Conservation (phyloP, 345 rosid genomes). For the Linum usitatissimum region DNA sequence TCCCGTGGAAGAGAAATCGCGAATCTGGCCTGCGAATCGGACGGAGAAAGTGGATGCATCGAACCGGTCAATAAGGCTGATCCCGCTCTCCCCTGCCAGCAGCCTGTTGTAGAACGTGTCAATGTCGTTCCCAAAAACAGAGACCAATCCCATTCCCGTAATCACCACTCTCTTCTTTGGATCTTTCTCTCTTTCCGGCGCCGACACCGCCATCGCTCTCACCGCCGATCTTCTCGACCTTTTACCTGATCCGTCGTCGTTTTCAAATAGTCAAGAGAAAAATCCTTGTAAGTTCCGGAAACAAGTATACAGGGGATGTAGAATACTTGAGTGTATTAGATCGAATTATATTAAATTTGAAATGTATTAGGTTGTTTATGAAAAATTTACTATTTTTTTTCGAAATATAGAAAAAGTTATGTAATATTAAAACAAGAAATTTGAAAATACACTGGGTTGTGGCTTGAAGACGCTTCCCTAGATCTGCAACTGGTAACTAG, state of each 20-base stretch:
- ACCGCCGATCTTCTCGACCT: constrained; percentile 22
- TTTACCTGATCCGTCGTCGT: constrained; percentile 21
- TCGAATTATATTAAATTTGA: no score
- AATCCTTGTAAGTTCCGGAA: background rate
- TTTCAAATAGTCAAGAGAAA: background rate
- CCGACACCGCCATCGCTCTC: constrained; percentile 39
- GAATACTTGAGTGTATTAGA: no score
- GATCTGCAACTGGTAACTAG: no score
- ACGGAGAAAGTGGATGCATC: constrained; percentile 48
- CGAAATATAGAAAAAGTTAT: no score
- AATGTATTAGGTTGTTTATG: no score
- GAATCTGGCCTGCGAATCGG: constrained; percentile 54
- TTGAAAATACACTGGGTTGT: no score
- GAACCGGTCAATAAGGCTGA: constrained; percentile 44
- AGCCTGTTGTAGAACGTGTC: constrained; percentile 41
- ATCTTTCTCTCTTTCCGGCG: constrained; percentile 45
- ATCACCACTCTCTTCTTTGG: constrained; percentile 46
- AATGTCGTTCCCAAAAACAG: constrained; percentile 40
- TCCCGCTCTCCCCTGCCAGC: constrained; percentile 61
- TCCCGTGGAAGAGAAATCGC: constrained; percentile 46
- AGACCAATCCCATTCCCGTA: constrained; percentile 62
- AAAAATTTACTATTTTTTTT: no score
- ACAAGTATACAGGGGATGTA: no score
- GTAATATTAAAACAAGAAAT: no score
- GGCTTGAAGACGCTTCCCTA: no score